Percentiles rank a stretch among this genome's conserved stretches.
These are phyloP conservation scores for Albophoma yamanashiensis DNA, from an alignment of 2,329 filamentous ascomycete genomes.

Conservation along the genomic window DNA sequence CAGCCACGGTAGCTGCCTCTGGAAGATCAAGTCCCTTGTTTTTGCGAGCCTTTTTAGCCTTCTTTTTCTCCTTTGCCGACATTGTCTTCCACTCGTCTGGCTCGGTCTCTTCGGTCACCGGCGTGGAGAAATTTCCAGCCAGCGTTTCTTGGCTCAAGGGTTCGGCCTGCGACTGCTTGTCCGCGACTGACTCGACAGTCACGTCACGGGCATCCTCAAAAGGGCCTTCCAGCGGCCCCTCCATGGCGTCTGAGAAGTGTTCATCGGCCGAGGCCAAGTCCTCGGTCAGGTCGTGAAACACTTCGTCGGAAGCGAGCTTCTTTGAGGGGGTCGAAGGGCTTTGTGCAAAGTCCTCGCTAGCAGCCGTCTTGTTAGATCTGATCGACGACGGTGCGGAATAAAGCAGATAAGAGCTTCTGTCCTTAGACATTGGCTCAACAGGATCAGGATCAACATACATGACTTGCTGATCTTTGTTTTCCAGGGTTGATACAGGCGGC, in stretches of 20 bases:
- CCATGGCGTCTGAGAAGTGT: slow-evolving; percentile 23
- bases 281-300: slow-evolving; percentile 13
- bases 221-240: slow-evolving; percentile 12
- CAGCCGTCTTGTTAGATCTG: slow-evolving; percentile 15
- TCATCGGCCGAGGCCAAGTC: slow-evolving; percentile 23
- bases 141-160: slow-evolving; percentile 3
- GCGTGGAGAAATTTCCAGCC: slow-evolving; percentile 1
- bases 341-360: slow-evolving; percentile 9
- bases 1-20: slow-evolving; percentile 2
- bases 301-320: slow-evolving; percentile 5
- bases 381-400: slow-evolving; percentile 25
- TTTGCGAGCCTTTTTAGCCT: slow-evolving; percentile 10
- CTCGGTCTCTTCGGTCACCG: slow-evolving; percentile 5
- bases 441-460: slow-evolving; percentile 25
- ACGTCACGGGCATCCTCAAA: slow-evolving; percentile 6
- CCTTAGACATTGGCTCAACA: slow-evolving; percentile 29
- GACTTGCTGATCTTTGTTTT: slow-evolving; percentile 3
- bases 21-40: slow-evolving; percentile 4
- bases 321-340: slow-evolving; percentile 15
- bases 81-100: slow-evolving; percentile 6
- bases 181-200: neutral
- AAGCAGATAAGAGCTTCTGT: slow-evolving; percentile 30
- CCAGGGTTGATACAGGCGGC: slow-evolving; percentile 8
- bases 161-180: slow-evolving; percentile 1
- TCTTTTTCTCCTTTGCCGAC: slow-evolving; percentile 9